Evolutionary conservation across 2,329 filamentous ascomycete species (phyloP).

Genomic region (Clarireedia hainanense): DNA sequence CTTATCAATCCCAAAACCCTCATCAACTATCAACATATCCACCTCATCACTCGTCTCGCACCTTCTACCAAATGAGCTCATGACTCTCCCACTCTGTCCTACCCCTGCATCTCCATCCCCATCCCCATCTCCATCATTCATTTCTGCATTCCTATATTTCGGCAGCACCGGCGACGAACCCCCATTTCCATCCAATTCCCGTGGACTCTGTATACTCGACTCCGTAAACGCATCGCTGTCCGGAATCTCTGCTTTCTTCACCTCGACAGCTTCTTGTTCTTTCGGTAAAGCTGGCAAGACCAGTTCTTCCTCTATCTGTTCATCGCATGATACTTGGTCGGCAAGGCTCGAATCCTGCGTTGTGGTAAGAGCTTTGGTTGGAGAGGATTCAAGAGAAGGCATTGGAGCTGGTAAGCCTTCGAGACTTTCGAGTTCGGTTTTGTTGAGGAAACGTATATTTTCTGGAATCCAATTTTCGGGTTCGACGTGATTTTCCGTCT

Average conservation of each 20-base stretch:
- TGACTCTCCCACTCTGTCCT: background rate
- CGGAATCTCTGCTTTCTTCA: constrained; percentile 1
- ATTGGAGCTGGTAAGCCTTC: background rate
- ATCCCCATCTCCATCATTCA: background rate
- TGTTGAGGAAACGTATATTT: background rate
- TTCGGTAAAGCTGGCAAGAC: background rate
- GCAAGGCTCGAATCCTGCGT: background rate
- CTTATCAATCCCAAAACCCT: background rate
- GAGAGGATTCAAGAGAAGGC: background rate
- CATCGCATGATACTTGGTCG: background rate
- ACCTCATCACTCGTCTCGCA: constrained; percentile 3
- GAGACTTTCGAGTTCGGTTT: background rate
- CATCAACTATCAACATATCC: background rate
- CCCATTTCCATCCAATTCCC: background rate
- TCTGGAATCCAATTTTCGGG: background rate
- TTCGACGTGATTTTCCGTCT: too few species aligned
- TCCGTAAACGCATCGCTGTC: constrained; percentile 8
- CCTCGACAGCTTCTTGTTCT: background rate
- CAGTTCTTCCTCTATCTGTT: background rate
- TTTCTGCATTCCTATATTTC: background rate
- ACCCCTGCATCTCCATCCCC: background rate
- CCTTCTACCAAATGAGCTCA: constrained; percentile 5
- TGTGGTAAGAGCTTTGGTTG: background rate
- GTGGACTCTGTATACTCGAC: background rate
- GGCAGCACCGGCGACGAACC: background rate